Conservation (phyloP, 2,329 filamentous ascomycete genomes). For the Ceratocystis harringtonii region DNA sequence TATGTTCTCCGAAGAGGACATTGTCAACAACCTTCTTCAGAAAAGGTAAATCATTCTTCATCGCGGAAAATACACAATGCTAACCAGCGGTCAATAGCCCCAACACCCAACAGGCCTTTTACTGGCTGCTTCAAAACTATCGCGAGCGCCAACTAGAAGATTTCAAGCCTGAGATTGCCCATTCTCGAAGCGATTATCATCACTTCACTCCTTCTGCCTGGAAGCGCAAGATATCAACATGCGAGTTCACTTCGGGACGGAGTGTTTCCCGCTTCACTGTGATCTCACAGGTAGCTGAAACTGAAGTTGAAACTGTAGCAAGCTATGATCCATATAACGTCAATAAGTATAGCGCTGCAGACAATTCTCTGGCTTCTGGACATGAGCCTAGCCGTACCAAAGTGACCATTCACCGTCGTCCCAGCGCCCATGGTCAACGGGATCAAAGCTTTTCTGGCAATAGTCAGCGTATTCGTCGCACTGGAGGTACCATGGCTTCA, state of each 20-base stretch:
- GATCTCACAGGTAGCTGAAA: conserved; percentile 45
- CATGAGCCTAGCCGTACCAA: conserved; percentile 46
- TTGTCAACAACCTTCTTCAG: conserved; percentile 53
- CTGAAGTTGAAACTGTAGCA: conserved; percentile 34
- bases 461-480: conserved; percentile 6
- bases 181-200: conserved; percentile 84
- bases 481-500: conserved; percentile 12
- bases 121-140: conserved; percentile 69
- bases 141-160: conserved; percentile 75
- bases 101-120: conserved; percentile 90
- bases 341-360: conserved; percentile 27
- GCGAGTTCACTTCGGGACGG: conserved; percentile 41
- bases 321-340: conserved; percentile 79
- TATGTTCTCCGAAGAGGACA: conserved; percentile 56
- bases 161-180: conserved; percentile 64
- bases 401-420: conserved; percentile 46
- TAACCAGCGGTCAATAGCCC: conserved; percentile 34
- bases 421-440: conserved; percentile 19
- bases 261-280: conserved; percentile 49
- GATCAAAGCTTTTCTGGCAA: conserved; percentile 16
- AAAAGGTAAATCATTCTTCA: conserved; percentile 38
- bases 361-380: background rate
- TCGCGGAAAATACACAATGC: conserved; percentile 5
- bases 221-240: conserved; percentile 46
- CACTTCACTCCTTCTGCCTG: conserved; percentile 48